Percentiles rank a stretch among this genome's conserved stretches.
Evolutionary conservation across 352 stramenopile genomes (phyloP).

Genomic region (Pythium apleroticum): DNA sequence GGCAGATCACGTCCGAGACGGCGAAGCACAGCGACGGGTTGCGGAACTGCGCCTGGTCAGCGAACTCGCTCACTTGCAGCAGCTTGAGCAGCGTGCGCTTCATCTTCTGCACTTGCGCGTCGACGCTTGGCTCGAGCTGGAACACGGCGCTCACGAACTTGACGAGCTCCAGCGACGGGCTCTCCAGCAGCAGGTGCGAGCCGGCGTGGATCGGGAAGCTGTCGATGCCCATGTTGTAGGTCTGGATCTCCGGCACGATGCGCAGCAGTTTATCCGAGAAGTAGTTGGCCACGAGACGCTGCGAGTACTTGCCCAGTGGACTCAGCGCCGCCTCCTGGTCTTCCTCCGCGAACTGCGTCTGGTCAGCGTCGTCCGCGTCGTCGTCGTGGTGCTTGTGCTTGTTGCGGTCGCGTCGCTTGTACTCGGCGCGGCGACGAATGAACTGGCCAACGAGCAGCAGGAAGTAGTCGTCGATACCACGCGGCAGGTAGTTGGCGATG

Average conservation of each 20-base stretch:
- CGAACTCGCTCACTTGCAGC: constrained; percentile 74
- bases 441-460: constrained; percentile 89
- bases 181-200: constrained; percentile 77
- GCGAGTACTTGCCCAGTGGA: constrained; percentile 68
- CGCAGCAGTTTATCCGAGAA: constrained; percentile 81
- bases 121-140: constrained; percentile 90
- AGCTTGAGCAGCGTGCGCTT: constrained; percentile 90
- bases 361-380: constrained; percentile 35
- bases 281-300: constrained; percentile 66
- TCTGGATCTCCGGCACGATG: constrained; percentile 73
- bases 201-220: constrained; percentile 86
- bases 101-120: constrained; percentile 89
- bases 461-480: constrained; percentile 86
- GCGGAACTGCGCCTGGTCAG: constrained; percentile 85
- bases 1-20: constrained; percentile 97
- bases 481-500: constrained; percentile 83
- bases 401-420: constrained; percentile 34
- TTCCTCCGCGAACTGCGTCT: constrained; percentile 25
- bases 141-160: constrained; percentile 95
- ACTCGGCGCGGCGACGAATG: constrained; percentile 73
- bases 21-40: constrained; percentile 95
- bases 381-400: constrained; percentile 35
- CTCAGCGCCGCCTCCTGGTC: constrained; percentile 47
- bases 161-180: constrained; percentile 96
- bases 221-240: constrained; percentile 57